Conservation (phyloP, 257 asterid species). For the Solanum microdontum region DNA sequence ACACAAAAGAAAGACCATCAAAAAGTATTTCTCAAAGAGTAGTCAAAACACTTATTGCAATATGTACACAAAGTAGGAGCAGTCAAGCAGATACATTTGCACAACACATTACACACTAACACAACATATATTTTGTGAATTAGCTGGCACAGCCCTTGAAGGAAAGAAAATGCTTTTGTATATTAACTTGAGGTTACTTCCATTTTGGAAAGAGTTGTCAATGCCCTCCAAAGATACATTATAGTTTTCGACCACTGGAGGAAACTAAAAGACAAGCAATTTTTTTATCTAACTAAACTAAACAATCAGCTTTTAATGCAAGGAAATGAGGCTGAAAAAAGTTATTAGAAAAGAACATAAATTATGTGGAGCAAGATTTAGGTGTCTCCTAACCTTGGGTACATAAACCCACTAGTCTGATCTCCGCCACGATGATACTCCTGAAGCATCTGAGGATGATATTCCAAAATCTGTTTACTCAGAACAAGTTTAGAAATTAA, state of each 20-base stretch:
- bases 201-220: neutral
- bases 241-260: neutral
- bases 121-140: neutral
- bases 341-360: neutral
- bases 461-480: conserved; percentile 75
- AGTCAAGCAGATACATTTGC: neutral
- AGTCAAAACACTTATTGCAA: neutral
- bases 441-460: conserved; percentile 95
- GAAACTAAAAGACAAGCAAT: neutral
- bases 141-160: neutral
- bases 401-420: conserved; percentile 92
- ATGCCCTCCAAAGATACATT: neutral
- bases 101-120: neutral
- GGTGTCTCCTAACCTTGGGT: conserved; percentile 64
- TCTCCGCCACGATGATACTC: conserved; percentile 90
- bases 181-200: neutral
- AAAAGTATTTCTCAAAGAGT: conserved; percentile 6
- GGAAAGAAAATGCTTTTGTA: neutral
- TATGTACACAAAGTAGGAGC: neutral
- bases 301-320: neutral
- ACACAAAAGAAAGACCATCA: neutral
- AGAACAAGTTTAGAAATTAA: conserved; percentile 3
- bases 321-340: neutral
- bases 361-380: neutral
- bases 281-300: neutral